Base-by-base conservation (phyloP, 257 asterid genomes). In the Fraxinus quadrangulata region DNA sequence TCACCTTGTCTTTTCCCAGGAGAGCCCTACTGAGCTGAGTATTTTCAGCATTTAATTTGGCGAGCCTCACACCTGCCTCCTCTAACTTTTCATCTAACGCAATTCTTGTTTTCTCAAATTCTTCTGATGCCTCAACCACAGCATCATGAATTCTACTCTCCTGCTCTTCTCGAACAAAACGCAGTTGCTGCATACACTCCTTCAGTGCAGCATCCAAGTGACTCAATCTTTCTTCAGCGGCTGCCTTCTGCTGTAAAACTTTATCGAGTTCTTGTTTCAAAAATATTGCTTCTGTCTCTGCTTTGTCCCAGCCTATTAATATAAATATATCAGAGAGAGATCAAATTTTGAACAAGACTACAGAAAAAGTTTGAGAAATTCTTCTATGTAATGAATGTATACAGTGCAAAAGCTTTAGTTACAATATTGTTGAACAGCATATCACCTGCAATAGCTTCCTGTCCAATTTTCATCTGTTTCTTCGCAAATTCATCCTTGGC, bases 381-480 rank as follows among this genome's bases (percentile, higher is more conserved):
- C 63, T 67, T 3, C 36, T 40, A 49, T 40, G 31, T 14, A 67
- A 40, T 77, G 16, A 71, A 26, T 67, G 33, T 30, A 30, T 51
- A 3, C 42, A 39, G 40, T 19, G 7, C 63, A 51, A 36, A 56
- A 33, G 36, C 36, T 33, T 40, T 2, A 45, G 19, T 37, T n/a
- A 23, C 37, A 65, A 49, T 14, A 40, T 47, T 56, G 16, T 31
- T 34, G 72, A 72, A 67, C 71, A 37, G 17, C 54, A 70, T 67
- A 56, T 83, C 83, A 94, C 98, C 98, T 86, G 97, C 85, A 83
- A 92, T 89, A 72, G 97, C 97, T 86, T 94, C 97, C 88, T 86
- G 95, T 30, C 94, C 97, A 81, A 90, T 89, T 84, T 87, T 88
- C 81, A 87, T 86, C 91, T 92, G 97, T 80, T 89, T 85, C 88